These are phyloP conservation scores for Chaetomium strumarium DNA, from an alignment of 2,329 filamentous ascomycete species.

Conservation along the genomic window DNA sequence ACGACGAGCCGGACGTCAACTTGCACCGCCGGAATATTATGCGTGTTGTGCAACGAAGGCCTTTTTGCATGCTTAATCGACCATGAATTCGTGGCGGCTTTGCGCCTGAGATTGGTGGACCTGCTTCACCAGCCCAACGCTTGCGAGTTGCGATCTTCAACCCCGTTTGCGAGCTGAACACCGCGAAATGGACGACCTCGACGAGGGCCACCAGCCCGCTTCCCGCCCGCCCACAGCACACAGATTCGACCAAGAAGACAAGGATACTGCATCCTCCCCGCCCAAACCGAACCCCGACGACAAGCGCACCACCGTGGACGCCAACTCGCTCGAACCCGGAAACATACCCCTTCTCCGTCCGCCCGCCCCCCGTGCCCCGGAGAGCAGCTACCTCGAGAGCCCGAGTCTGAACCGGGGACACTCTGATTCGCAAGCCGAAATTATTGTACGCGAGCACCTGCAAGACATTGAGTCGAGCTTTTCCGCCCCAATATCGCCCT, in stretches of 20 bases:
- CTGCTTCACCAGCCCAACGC: too few relatives aligned
- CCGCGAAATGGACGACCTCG: conserved; percentile 6
- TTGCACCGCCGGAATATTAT: too few relatives aligned
- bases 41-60: too few relatives aligned
- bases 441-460: conserved; percentile 50
- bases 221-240: conserved; percentile 11
- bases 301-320: conserved; percentile 13
- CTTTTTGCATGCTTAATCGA: too few relatives aligned
- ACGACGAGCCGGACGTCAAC: too few relatives aligned
- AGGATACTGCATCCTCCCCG: conserved; percentile 21
- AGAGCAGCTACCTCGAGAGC: conserved; percentile 40
- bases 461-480: conserved; percentile 63
- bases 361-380: conserved; percentile 24
- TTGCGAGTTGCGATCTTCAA: too few relatives aligned
- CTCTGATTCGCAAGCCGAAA: conserved; percentile 48
- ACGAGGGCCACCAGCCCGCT: conserved; percentile 3
- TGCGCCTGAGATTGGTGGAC: too few relatives aligned
- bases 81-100: too few relatives aligned
- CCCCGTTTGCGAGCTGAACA: neutral
- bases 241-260: conserved; percentile 10
- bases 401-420: conserved; percentile 32
- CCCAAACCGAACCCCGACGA: conserved; percentile 19
- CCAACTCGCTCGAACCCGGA: conserved; percentile 16
- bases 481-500: conserved; percentile 51
- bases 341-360: conserved; percentile 26